phyloP scores from a whole-genome alignment of 1,284 basidiomycete species.

The Neotropicomus parvogracilis region DNA sequence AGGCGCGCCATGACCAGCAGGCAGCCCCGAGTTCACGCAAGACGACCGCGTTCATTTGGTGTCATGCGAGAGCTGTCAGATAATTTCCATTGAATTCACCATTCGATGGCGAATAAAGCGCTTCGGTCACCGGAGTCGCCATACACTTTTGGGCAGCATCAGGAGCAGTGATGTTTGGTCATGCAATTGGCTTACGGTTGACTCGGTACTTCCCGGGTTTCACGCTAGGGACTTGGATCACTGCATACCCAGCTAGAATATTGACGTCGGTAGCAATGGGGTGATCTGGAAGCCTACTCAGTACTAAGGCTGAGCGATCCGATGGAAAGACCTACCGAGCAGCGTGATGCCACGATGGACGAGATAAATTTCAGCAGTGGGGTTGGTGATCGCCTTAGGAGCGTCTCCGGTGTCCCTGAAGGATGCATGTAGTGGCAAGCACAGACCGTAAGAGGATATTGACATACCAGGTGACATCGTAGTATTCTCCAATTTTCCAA shows the following conservation, averaged over 20 bases:
- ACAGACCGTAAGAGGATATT: background rate
- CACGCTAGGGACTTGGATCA: slow-evolving; percentile 36
- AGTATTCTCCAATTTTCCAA: slow-evolving; percentile 33
- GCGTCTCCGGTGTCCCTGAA: slow-evolving; percentile 37
- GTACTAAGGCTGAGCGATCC: slow-evolving; percentile 1
- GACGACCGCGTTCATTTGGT: too few species aligned
- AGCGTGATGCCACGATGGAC: slow-evolving; percentile 26
- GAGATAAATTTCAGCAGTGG: slow-evolving; percentile 33
- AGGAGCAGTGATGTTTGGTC: background rate
- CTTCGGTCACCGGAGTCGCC: slow-evolving; percentile 36
- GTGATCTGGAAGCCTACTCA: slow-evolving; percentile 2
- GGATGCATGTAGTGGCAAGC: slow-evolving; percentile 2
- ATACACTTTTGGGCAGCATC: slow-evolving; percentile 29
- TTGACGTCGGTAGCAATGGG: slow-evolving; percentile 32
- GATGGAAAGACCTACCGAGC: slow-evolving; percentile 28
- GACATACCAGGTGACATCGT: slow-evolving; percentile 39
- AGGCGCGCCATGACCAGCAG: too few species aligned
- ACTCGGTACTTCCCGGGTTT: slow-evolving; percentile 34
- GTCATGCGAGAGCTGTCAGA: too few species aligned
- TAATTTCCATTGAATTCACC: slow-evolving; percentile 1
- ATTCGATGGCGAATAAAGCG: slow-evolving; percentile 13
- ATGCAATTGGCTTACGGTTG: slow-evolving; percentile 35
- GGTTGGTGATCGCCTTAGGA: slow-evolving; percentile 39
- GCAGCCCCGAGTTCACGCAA: too few species aligned
- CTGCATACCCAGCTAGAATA: slow-evolving; percentile 31